phyloP scores from a whole-genome alignment of 345 rosid genomes.

The Salix viminalis region DNA sequence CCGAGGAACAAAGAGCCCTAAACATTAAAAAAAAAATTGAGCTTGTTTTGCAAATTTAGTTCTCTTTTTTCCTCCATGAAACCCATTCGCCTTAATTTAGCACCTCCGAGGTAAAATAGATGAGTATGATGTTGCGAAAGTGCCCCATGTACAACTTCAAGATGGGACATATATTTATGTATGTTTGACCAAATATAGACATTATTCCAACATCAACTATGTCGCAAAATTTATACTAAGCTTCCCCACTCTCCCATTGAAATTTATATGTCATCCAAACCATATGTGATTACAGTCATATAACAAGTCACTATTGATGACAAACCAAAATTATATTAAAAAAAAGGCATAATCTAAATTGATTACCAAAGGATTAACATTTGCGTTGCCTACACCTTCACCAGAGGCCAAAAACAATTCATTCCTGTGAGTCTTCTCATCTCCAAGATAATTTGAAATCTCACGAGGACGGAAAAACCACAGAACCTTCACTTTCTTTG shows the following conservation, averaged over 20 bases:
- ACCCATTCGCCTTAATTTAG: neutral
- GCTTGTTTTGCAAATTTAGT: neutral
- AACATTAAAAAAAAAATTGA: neutral
- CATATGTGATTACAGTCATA: neutral
- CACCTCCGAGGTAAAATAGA: neutral
- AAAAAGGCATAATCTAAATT: neutral
- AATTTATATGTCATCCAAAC: neutral
- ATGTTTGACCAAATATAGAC: neutral
- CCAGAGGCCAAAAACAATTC: slow-evolving; percentile 86
- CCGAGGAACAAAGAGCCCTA: neutral
- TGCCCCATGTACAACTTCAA: neutral
- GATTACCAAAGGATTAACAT: slow-evolving; percentile 75
- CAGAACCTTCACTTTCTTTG: slow-evolving; percentile 57
- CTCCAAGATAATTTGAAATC: slow-evolving; percentile 41
- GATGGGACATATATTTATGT: neutral
- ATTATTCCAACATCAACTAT: neutral
- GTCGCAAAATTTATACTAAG: neutral
- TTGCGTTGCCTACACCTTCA: slow-evolving; percentile 66
- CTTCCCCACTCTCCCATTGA: neutral
- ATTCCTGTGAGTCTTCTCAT: slow-evolving; percentile 34
- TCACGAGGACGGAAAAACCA: slow-evolving; percentile 81
- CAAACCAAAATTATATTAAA: neutral
- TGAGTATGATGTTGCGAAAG: neutral
- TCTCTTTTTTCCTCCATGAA: neutral
- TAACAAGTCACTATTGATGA: neutral